These are phyloP conservation scores for Hanseniaspora vineae DNA, from an alignment of 805 yeast species.

Conservation along the genomic window DNA sequence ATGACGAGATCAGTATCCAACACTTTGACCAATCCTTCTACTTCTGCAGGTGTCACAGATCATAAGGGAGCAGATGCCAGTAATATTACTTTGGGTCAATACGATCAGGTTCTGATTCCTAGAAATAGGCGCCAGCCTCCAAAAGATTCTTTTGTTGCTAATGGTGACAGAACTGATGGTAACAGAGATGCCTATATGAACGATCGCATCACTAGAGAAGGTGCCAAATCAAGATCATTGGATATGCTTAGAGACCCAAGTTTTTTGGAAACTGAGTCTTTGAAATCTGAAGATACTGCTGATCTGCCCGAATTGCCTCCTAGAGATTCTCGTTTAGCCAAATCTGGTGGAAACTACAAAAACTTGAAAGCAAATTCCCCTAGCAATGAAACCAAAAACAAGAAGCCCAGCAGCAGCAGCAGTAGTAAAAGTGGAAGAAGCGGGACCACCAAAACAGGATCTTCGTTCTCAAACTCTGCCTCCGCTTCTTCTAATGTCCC, in stretches of 20 bases:
- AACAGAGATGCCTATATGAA: slow-evolving; percentile 50
- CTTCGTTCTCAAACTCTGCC: too few species aligned
- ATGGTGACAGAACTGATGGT: too few species aligned
- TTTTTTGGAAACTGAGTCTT: slow-evolving; percentile 46
- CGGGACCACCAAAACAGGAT: too few species aligned
- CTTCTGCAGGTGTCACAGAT: neutral
- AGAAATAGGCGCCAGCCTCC: neutral
- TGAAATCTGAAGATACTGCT: slow-evolving; percentile 1
- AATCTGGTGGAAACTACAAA: neutral
- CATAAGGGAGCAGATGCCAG: too few species aligned
- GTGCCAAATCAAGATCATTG: slow-evolving; percentile 21
- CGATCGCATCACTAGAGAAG: slow-evolving; percentile 1
- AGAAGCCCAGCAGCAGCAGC: too few species aligned
- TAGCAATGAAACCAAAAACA: neutral
- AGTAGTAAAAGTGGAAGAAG: too few species aligned
- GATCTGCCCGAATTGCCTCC: too few species aligned
- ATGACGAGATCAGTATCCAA: neutral
- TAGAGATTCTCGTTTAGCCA: too few species aligned
- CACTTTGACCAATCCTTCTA: neutral
- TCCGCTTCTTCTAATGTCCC: too few species aligned
- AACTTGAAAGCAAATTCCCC: neutral
- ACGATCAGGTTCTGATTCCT: neutral
- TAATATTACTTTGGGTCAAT: neutral
- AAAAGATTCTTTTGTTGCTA: too few species aligned
- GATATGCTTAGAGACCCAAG: slow-evolving; percentile 47